A percentile compares a stretch with the other conserved stretches of the same genome.
phyloP scores from a whole-genome alignment of 2,329 filamentous ascomycete species.

The Exophiala dermatitidis region DNA sequence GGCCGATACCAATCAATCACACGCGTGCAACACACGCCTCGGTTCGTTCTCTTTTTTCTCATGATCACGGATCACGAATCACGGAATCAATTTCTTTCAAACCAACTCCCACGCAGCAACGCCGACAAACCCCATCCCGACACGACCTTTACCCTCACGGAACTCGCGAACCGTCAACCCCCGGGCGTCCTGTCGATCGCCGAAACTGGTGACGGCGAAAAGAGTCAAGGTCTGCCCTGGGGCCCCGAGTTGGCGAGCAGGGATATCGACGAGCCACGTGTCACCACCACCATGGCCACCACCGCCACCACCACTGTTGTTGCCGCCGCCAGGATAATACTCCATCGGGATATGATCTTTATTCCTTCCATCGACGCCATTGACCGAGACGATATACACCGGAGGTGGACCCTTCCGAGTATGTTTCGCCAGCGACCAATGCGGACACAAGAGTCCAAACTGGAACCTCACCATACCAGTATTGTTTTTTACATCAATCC shows the following conservation, averaged over 20 bases:
- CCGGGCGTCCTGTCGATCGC: slow-evolving; percentile 44
- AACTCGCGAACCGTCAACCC: slow-evolving; percentile 47
- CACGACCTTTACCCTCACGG: slow-evolving; percentile 41
- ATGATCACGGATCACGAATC: too few species aligned
- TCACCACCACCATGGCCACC: slow-evolving; percentile 62
- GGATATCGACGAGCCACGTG: slow-evolving; percentile 74
- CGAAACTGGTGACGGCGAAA: slow-evolving; percentile 52
- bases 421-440: slow-evolving; percentile 64
- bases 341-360: slow-evolving; percentile 65
- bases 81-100: background rate
- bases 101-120: slow-evolving; percentile 52
- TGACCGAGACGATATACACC: slow-evolving; percentile 61
- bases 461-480: slow-evolving; percentile 61
- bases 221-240: slow-evolving; percentile 63
- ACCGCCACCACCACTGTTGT: slow-evolving; percentile 55
- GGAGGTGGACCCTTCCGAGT: slow-evolving; percentile 60
- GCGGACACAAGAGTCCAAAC: slow-evolving; percentile 69
- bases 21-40: too few species aligned
- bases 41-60: too few species aligned
- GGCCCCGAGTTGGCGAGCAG: slow-evolving; percentile 55
- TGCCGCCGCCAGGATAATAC: slow-evolving; percentile 33
- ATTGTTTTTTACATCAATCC: slow-evolving; percentile 53
- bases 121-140: slow-evolving; percentile 44
- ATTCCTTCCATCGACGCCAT: slow-evolving; percentile 59
- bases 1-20: too few species aligned